phyloP scores from a whole-genome alignment of 2,329 filamentous ascomycete genomes.

The Pestalotiopsis sp. region DNA sequence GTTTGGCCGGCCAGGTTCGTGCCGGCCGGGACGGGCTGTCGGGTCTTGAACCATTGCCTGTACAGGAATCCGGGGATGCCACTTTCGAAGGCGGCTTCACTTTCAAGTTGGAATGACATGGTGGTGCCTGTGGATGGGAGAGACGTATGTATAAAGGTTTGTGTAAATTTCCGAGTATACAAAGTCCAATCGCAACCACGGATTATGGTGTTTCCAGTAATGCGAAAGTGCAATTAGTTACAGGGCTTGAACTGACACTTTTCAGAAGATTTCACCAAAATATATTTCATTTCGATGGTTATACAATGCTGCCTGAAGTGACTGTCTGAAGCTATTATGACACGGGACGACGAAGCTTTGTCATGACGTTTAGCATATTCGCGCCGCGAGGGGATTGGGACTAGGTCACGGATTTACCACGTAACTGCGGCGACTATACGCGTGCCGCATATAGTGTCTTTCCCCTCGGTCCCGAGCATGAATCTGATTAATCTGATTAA shows the following conservation, averaged over 20 bases:
- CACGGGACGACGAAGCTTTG: neutral
- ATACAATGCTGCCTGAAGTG: too few relatives aligned
- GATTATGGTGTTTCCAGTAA: too few relatives aligned
- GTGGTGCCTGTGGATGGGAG: neutral
- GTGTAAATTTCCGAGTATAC: too few relatives aligned
- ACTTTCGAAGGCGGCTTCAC: conserved; percentile 12
- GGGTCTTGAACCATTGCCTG: conserved; percentile 12
- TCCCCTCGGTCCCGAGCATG: neutral
- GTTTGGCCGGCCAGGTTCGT: conserved; percentile 12
- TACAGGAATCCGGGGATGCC: conserved; percentile 13
- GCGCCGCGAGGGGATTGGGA: neutral
- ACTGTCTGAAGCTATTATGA: neutral
- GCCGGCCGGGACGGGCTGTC: conserved; percentile 5
- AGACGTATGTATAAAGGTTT: too few relatives aligned
- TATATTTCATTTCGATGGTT: too few relatives aligned
- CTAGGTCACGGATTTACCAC: neutral
- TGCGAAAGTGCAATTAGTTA: too few relatives aligned
- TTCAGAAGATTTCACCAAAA: too few relatives aligned
- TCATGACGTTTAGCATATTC: neutral
- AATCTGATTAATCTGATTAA: neutral
- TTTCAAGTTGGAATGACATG: conserved; percentile 11
- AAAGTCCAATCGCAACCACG: too few relatives aligned
- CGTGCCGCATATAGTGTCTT: neutral
- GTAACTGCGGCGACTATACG: neutral
- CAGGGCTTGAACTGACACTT: too few relatives aligned